phyloP scores from a whole-genome alignment of 371 early-diverging fungal species.

The Mucor saturninus region DNA sequence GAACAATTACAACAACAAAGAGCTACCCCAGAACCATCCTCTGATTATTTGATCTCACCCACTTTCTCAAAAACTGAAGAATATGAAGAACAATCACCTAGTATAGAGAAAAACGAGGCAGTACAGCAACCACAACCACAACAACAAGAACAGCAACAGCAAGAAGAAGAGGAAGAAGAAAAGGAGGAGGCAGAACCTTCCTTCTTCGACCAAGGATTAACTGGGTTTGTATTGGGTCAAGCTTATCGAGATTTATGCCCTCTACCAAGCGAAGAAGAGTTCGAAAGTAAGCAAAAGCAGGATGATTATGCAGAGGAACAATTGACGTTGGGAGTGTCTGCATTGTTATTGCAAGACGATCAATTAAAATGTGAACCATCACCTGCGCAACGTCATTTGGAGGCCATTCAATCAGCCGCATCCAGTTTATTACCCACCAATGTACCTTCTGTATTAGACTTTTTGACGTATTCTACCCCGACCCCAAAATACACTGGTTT shows the following conservation, averaged over 20 bases:
- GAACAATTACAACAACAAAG: slow-evolving; percentile 22
- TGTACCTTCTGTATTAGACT: slow-evolving; percentile 15
- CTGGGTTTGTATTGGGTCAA: slow-evolving; percentile 45
- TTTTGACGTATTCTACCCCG: slow-evolving; percentile 31
- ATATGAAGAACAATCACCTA: not conserved
- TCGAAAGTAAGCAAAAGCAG: slow-evolving; percentile 9
- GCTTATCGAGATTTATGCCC: slow-evolving; percentile 37
- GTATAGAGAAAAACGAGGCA: slow-evolving; percentile 38
- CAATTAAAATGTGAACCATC: slow-evolving; percentile 3
- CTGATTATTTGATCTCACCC: not conserved
- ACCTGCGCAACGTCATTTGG: slow-evolving; percentile 17
- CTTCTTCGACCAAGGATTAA: slow-evolving; percentile 23
- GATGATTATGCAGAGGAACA: slow-evolving; percentile 18
- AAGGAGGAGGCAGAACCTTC: too few relatives aligned
- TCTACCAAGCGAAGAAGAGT: slow-evolving; percentile 11
- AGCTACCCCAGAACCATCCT: not conserved
- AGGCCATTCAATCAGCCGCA: slow-evolving; percentile 17
- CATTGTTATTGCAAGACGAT: slow-evolving; percentile 22
- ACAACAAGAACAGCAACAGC: not conserved
- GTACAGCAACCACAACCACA: slow-evolving; percentile 29
- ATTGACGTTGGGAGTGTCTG: slow-evolving; percentile 41
- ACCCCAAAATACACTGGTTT: slow-evolving; percentile 40
- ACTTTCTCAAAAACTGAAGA: not conserved
- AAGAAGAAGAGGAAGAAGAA: too few relatives aligned
- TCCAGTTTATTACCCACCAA: slow-evolving; percentile 6